phyloP scores from a whole-genome alignment of 768 basidiomycete species.

The Amanita exitialis region DNA sequence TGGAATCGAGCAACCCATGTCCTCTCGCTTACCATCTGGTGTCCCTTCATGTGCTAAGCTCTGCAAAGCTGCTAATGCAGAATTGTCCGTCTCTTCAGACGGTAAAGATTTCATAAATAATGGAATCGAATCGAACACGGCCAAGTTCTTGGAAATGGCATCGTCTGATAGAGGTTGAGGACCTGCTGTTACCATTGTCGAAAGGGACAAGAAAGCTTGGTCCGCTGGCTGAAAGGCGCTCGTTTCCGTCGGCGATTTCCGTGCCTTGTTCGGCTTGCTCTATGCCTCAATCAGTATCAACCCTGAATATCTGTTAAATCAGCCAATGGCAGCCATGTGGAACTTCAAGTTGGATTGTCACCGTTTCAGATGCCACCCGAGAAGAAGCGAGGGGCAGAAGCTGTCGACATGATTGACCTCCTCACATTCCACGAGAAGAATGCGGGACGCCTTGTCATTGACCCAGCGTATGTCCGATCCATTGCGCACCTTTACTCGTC shows the following conservation, averaged over 20 bases:
- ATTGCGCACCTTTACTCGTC: background rate
- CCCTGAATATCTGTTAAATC: too few species aligned
- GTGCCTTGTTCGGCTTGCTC: too few species aligned
- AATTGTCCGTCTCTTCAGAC: constrained; percentile 51
- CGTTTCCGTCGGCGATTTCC: too few species aligned
- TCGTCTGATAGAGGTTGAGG: constrained; percentile 25
- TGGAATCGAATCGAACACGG: constrained; percentile 56
- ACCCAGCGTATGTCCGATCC: constrained; percentile 34
- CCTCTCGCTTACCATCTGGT: constrained; percentile 75
- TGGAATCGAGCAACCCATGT: background rate
- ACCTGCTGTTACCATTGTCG: constrained; percentile 13
- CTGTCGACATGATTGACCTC: constrained; percentile 18
- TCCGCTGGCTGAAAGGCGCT: too few species aligned
- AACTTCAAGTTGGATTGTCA: too few species aligned
- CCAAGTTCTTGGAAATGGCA: constrained; percentile 27
- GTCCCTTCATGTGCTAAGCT: constrained; percentile 83
- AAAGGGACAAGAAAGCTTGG: too few species aligned
- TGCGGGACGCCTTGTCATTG: constrained; percentile 48
- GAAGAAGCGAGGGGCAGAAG: background rate
- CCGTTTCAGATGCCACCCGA: background rate
- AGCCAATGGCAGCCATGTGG: too few species aligned
- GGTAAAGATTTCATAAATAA: constrained; percentile 92
- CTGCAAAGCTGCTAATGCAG: constrained; percentile 73
- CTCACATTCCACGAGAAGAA: constrained; percentile 37
- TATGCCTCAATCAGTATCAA: too few species aligned